Base-by-base conservation (phyloP, 2,329 filamentous ascomycete species). In the Epichloe elymi region DNA sequence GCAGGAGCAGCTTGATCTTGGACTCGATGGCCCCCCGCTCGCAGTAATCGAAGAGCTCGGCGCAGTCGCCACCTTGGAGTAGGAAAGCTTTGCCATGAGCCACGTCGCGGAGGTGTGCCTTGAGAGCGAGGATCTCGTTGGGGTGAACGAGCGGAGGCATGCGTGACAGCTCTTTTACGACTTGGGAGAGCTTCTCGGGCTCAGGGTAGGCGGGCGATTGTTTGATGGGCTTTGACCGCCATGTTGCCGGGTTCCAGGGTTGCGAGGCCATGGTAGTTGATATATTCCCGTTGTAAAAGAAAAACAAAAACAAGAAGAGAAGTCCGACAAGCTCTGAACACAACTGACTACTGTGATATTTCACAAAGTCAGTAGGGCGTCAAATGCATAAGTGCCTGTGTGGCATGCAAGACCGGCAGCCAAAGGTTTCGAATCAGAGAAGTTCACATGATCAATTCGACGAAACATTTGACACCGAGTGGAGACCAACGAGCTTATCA, bases 11-110 rank as follows among this genome's bases (percentile, higher is more conserved):
- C 71, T 97, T 97, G 68, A 97, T 88, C 74, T 97, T 98, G 56
- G 88, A 85, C 70, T 97, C 89, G 59, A 98, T 96, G 57, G 86
- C 85, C 14, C 14, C 78, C 65, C 89, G 85, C 60, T 86, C 83
- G 69, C 93, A 98, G 74, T 98, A 98, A 67, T 93, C 88, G 63
- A 98, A 98, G 10, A 97, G 78, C 72, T 98, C 93, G 15, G 93
- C 93, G 64, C 93, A 98, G 70, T 98, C 93, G 55, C 91, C 93
- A 54, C 93, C 93, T 71, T 98, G 93, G 4, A 98, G 80, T 10
- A 98, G 75, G 66, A 98, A 97, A 12, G 91, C 88, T 57, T 91
- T 89, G 36, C 93, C 93, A 37, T 86, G 73, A 5, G 93, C 93
- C 5, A 95, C 93, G 70, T 95, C 88, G 53, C 81, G 80, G 20